Evolutionary conservation across 2,329 filamentous ascomycete species (phyloP).

Genomic region (Fusarium virguliforme): DNA sequence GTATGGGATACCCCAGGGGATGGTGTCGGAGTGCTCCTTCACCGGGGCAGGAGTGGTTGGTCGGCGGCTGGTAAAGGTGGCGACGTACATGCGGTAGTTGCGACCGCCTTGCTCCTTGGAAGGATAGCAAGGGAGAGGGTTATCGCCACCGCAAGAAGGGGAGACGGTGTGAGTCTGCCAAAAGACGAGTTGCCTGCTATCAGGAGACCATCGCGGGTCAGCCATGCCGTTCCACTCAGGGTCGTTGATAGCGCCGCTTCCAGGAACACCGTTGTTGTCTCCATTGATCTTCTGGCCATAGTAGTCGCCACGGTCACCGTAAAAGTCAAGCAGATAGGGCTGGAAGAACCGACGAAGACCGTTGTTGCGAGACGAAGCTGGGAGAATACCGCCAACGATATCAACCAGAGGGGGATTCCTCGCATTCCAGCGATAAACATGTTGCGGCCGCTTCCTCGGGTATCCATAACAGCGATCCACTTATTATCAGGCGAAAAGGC

Average conservation of each 20-base stretch:
- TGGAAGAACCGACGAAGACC: conserved; percentile 63
- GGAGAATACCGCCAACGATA: conserved; percentile 52
- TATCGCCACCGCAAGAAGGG: conserved; percentile 62
- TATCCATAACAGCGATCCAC: conserved; percentile 63
- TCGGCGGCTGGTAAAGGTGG: conserved; percentile 53
- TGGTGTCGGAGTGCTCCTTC: background rate
- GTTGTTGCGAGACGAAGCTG: conserved; percentile 63
- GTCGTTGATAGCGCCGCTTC: conserved; percentile 58
- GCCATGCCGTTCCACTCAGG: conserved; percentile 65
- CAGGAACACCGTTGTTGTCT: conserved; percentile 49
- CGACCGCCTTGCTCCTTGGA: conserved; percentile 59
- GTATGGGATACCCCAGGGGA: conserved; percentile 26
- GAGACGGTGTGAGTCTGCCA: conserved; percentile 58
- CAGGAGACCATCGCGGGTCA: conserved; percentile 61
- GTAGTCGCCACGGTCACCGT: conserved; percentile 63
- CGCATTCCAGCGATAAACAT: conserved; percentile 61
- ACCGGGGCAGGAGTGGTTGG: conserved; percentile 44
- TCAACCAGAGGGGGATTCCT: conserved; percentile 61
- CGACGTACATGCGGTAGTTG: conserved; percentile 60
- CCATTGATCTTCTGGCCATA: conserved; percentile 62
- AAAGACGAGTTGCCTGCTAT: conserved; percentile 62
- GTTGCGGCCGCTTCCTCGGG: conserved; percentile 58
- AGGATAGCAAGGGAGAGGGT: conserved; percentile 59
- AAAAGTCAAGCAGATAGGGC: conserved; percentile 61
- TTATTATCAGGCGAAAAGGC: conserved; percentile 60